A percentile compares a stretch with the other conserved stretches of the same genome.
phyloP scores from a whole-genome alignment of 2,329 filamentous ascomycete species.

The Diplodia intermedia region DNA sequence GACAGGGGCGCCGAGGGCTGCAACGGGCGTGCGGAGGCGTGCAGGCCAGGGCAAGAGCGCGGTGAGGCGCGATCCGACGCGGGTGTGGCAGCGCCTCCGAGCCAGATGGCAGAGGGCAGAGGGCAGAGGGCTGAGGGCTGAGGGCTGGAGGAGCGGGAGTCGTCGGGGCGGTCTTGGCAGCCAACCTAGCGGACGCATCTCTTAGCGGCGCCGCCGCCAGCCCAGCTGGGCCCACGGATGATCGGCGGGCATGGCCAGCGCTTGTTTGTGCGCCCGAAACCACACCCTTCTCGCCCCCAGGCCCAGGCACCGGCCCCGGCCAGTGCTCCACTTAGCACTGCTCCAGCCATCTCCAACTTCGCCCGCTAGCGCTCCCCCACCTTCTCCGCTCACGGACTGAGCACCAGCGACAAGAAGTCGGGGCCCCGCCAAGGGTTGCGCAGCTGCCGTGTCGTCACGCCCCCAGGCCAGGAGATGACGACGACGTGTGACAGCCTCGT shows the following conservation, averaged over 20 bases:
- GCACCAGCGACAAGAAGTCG: not conserved
- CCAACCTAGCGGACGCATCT: slow-evolving; percentile 29
- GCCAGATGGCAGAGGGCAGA: not conserved
- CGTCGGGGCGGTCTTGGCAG: slow-evolving; percentile 23
- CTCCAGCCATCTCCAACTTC: not conserved
- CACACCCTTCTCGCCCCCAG: slow-evolving; percentile 9
- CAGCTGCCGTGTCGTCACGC: slow-evolving; percentile 7
- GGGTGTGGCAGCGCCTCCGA: slow-evolving; percentile 8
- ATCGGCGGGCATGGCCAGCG: slow-evolving; percentile 13
- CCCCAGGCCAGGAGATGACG: slow-evolving; percentile 8
- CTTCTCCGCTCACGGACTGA: not conserved
- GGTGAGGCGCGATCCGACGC: not conserved
- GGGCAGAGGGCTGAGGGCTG: not conserved
- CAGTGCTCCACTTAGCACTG: not conserved
- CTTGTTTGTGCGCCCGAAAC: slow-evolving; percentile 24
- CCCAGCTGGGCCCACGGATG: slow-evolving; percentile 29
- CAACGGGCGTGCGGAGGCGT: slow-evolving; percentile 7
- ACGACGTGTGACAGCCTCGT: slow-evolving; percentile 21
- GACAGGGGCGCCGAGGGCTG: not conserved
- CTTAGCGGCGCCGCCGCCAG: slow-evolving; percentile 24
- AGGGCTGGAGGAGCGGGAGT: slow-evolving; percentile 28
- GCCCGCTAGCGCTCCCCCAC: not conserved
- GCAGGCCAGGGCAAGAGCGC: not conserved
- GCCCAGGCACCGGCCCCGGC: not conserved
- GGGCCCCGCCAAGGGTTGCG: slow-evolving; percentile 11